Conservation (phyloP, 768 basidiomycete species). For the Tephrocybe sp. region DNA sequence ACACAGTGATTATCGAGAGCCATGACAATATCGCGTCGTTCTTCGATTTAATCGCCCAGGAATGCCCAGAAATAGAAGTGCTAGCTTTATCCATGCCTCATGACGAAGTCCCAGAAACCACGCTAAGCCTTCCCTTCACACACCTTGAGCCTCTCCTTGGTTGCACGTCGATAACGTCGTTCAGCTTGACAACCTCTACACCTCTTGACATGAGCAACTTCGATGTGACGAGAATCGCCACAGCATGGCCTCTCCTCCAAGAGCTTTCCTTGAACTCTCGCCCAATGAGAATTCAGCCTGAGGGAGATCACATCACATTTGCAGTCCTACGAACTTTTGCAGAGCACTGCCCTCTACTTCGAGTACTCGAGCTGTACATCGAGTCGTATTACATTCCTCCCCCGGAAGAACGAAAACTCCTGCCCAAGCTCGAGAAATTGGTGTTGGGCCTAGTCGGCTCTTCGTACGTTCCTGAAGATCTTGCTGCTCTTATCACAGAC, state of each 20-base stretch:
- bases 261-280: neutral
- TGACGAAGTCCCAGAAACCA: neutral
- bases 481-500: slow-evolving; percentile 6
- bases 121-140: slow-evolving; percentile 4
- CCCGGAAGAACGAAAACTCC: neutral
- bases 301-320: slow-evolving; percentile 3
- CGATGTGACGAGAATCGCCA: slow-evolving; percentile 4
- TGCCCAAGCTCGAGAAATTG: neutral
- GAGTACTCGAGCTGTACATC: neutral
- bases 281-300: neutral
- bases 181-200: slow-evolving; percentile 1
- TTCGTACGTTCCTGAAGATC: slow-evolving; percentile 1
- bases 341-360: slow-evolving; percentile 2
- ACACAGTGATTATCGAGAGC: slow-evolving; percentile 5
- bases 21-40: slow-evolving; percentile 1
- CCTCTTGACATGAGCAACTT: slow-evolving; percentile 12
- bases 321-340: slow-evolving; percentile 1
- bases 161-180: slow-evolving; percentile 5
- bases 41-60: slow-evolving; percentile 7
- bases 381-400: slow-evolving; percentile 1
- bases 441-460: neutral
- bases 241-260: slow-evolving; percentile 3
- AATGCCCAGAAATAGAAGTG: slow-evolving; percentile 9
- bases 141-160: slow-evolving; percentile 7
- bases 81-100: slow-evolving; percentile 1